These are phyloP conservation scores for Pouteria glomerata DNA, from an alignment of 148 eudicot genomes.

Conservation along the genomic window DNA sequence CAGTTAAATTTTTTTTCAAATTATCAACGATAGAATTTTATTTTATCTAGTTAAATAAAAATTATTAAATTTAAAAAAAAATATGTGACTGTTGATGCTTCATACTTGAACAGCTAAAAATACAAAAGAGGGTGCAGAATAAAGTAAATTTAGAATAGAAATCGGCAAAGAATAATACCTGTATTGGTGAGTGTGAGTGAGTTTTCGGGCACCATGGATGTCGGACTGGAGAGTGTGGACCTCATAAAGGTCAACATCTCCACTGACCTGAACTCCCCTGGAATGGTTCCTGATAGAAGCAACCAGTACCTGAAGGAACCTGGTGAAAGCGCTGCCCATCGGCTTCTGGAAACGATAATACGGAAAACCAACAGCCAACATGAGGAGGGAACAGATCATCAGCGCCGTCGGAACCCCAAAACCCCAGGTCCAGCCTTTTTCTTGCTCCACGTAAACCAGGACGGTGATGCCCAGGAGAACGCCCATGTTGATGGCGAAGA, in stretches of 20 bases:
- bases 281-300: constrained; percentile 38
- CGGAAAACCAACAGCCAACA: constrained; percentile 32
- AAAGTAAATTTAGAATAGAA: too few relatives aligned
- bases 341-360: constrained; percentile 43
- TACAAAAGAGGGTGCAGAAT: too few relatives aligned
- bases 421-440: constrained; percentile 44
- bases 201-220: constrained; percentile 40
- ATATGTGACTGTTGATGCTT: too few relatives aligned
- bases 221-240: constrained; percentile 33
- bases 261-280: constrained; percentile 22
- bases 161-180: constrained; percentile 29
- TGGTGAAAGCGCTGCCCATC: constrained; percentile 49
- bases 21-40: too few relatives aligned
- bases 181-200: constrained; percentile 38
- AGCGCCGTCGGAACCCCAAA: constrained; percentile 35
- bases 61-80: too few relatives aligned
- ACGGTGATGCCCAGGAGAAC: constrained; percentile 41
- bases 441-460: constrained; percentile 31
- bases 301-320: constrained; percentile 43
- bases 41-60: too few relatives aligned
- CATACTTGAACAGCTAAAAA: too few relatives aligned
- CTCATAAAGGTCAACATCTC: constrained; percentile 29
- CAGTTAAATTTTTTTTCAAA: too few relatives aligned
- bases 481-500: constrained; percentile 52
- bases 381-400: constrained; percentile 29